These are phyloP conservation scores for Saitozyma sp. DNA, from an alignment of 768 basidiomycete genomes.

Conservation along the genomic window DNA sequence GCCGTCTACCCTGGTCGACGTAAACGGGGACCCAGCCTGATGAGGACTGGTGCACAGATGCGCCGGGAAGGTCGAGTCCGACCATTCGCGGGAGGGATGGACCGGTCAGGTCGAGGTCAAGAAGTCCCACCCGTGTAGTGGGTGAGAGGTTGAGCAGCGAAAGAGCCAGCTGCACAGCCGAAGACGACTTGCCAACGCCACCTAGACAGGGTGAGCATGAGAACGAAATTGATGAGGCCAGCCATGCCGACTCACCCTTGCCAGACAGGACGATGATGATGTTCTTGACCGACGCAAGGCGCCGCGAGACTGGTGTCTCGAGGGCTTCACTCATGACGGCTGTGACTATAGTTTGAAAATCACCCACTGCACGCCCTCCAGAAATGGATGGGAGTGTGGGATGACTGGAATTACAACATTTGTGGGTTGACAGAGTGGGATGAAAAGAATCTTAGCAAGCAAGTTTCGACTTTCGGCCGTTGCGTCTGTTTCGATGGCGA, in stretches of 20 bases:
- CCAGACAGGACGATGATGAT: slow-evolving; percentile 92
- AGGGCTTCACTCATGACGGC: slow-evolving; percentile 36
- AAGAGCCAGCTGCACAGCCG: slow-evolving; percentile 86
- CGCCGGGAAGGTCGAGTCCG: slow-evolving; percentile 65
- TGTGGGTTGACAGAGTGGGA: background rate
- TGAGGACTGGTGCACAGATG: slow-evolving; percentile 86
- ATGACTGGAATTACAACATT: slow-evolving; percentile 1
- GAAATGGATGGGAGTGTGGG: background rate
- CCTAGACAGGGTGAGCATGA: slow-evolving; percentile 48
- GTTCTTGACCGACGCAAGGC: slow-evolving; percentile 72
- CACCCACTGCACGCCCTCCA: background rate
- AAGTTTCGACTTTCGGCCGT: background rate
- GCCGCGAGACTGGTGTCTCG: slow-evolving; percentile 66
- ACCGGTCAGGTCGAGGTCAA: slow-evolving; percentile 91
- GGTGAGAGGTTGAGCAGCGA: slow-evolving; percentile 70
- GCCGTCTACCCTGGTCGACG: slow-evolving; percentile 72
- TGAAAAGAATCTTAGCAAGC: background rate
- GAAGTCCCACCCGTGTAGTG: slow-evolving; percentile 73
- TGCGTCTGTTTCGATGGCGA: background rate
- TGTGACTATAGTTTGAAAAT: background rate
- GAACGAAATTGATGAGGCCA: background rate
- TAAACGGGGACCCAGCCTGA: slow-evolving; percentile 98
- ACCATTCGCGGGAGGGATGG: slow-evolving; percentile 95
- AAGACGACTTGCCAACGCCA: slow-evolving; percentile 96
- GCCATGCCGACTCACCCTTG: slow-evolving; percentile 60